phyloP scores from a whole-genome alignment of 2,329 filamentous ascomycete species.

The Sporothrix humicola region DNA sequence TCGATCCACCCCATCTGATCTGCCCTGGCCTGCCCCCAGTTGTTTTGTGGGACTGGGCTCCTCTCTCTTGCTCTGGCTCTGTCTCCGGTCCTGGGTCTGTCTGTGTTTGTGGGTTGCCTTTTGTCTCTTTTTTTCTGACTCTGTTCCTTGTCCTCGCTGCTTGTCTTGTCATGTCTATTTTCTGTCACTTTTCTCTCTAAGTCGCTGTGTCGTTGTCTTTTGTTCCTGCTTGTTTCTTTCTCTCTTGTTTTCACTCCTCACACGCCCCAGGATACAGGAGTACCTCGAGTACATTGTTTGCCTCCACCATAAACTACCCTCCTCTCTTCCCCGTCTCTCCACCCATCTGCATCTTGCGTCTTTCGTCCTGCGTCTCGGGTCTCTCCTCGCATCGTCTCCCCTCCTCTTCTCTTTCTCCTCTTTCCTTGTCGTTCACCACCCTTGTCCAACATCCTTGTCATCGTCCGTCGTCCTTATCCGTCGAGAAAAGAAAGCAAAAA shows the following conservation, averaged over 20 bases:
- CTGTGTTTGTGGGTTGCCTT: background rate
- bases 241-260: conserved; percentile 27
- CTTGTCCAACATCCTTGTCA: conserved; percentile 21
- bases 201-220: conserved; percentile 34
- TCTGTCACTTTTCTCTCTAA: background rate
- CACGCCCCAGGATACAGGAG: background rate
- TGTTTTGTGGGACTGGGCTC: conserved; percentile 30
- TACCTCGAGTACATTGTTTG: background rate
- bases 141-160: background rate
- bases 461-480: conserved; percentile 8
- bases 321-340: background rate
- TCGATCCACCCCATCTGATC: conserved; percentile 36
- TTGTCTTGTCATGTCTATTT: conserved; percentile 19
- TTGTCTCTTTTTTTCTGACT: background rate
- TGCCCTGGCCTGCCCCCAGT: conserved; percentile 22
- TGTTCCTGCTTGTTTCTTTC: conserved; percentile 28
- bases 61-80: conserved; percentile 21
- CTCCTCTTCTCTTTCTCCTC: conserved; percentile 19
- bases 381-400: conserved; percentile 11
- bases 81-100: conserved; percentile 10
- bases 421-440: conserved; percentile 7
- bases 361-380: conserved; percentile 16
- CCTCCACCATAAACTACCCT: background rate
- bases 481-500: background rate
- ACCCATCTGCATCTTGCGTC: conserved; percentile 14